Base-by-base conservation (phyloP, 2,329 filamentous ascomycete species). In the Didymella pomorum region DNA sequence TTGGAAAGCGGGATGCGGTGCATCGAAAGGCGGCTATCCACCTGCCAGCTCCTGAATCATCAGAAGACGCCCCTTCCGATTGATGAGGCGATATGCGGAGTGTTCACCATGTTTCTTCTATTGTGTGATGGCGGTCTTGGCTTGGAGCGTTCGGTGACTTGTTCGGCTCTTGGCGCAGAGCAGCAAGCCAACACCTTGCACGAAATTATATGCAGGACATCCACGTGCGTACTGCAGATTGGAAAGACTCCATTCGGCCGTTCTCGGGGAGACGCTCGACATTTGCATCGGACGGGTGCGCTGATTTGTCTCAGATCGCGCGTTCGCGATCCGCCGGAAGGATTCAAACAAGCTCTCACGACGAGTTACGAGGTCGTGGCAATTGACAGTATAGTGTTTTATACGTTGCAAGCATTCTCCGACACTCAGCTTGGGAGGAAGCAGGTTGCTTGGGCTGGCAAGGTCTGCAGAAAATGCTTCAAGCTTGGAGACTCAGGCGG, bases 141-240 rank as follows among this genome's bases (percentile, higher is more conserved):
- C 54, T 18, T 43, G 14, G 21, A 12, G 21, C 18, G 7, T 43
- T 45, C 49, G 42, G 43, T 46, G 18, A 25, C 31, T 46, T 53
- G 31, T 14, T 51, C 20, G 21, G 48, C 33, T 49, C 55, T 58
- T 52, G 43, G 55, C 55, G 41, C 50, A 45, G 21, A 18, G n/a
- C n/a, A n/a, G n/a, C n/a, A n/a, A n/a, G n/a, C n/a, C n/a, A n/a
- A n/a, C n/a, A n/a, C n/a, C n/a, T n/a, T n/a, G n/a, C n/a, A n/a
- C n/a, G n/a, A n/a, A n/a, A n/a, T n/a, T n/a, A n/a, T n/a, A n/a
- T n/a, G n/a, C n/a, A n/a, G n/a, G n/a, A 37, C n/a, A 9, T 52
- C 29, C 26, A 21, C 18, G 35, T 26, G 26, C 43, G 28, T 4
- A 37, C 3, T 44, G 20, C 26, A 28, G 18, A 43, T 43, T 25